Evolutionary conservation across 495 filamentous ascomycete genomes (phyloP), one percentile per base, ranked within the genome.

Genomic region (Haplographium delicatum): DNA sequence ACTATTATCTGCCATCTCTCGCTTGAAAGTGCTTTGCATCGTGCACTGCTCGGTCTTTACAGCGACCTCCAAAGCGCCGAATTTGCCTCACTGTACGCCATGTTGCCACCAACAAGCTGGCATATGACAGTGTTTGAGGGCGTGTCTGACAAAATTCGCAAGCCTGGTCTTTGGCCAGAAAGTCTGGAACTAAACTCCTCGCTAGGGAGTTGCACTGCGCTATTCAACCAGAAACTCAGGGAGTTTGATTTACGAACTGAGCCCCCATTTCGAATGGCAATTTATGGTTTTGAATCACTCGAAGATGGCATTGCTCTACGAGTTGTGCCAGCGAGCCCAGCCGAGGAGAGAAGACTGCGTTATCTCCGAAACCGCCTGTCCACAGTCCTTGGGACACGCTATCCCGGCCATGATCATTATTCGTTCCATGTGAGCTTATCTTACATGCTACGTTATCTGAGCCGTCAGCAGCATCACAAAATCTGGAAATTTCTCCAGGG

Each of bases 41-140:
- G 37, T 40, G 37, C 37, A 40, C 37, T 40, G 37, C 37, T 40
- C 37, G 7, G 37, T 40, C 37, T 40, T 40, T 40, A 40, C 37
- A 40, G 37, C 37, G 37, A 40, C 15, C 37, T 40, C 16, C 37
- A 40, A 40, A 15, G 37, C 7, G 15, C 37, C 16, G 37, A 40
- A 15, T 40, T 40, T 40, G 37, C 37, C 25, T 44, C 11, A 13
- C 28, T 31, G 6, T 31, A 31, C 15, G 40, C 40, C n/a, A 19
- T 44, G 40, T 20, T 44, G 23, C 40, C 40, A 25, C 40, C 40
- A 4, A 22, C 40, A 44, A 44, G 40, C 40, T 44, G 22, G n/a
- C 40, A 44, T 25, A 44, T 44, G 40, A 44, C 40, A 19, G 15
- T 44, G 15, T 44, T 44, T 44, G 40, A 44, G 15, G 40, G 40